A percentile compares a stretch with the other conserved stretches of the same genome.
Conservation (phyloP, 179 eudicot genomes). For the Beta macrorhiza region DNA sequence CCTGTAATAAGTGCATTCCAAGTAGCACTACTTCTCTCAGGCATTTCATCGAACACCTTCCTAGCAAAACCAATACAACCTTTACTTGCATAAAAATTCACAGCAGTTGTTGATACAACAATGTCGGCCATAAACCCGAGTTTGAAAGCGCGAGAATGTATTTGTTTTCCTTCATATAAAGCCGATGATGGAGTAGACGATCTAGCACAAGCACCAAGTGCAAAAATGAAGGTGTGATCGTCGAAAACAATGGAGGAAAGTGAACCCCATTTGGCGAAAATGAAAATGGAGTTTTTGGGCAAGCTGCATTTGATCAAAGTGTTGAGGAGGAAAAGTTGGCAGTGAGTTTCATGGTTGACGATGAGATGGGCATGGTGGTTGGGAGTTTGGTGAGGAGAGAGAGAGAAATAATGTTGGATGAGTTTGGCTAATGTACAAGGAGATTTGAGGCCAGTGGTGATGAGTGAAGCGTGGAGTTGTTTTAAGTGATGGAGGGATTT, state of each 20-base stretch:
- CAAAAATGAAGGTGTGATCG: conserved; percentile 45
- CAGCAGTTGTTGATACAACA: conserved; percentile 39
- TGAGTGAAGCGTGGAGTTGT: conserved; percentile 50
- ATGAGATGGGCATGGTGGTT: conserved; percentile 43
- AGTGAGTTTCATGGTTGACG: conserved; percentile 25
- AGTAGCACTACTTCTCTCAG: conserved; percentile 37
- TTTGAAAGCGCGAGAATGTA: conserved; percentile 43
- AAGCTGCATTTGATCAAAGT: conserved; percentile 50
- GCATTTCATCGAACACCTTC: conserved; percentile 57
- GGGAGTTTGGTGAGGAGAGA: conserved; percentile 34
- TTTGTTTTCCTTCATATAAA: conserved; percentile 49
- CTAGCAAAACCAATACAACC: conserved; percentile 30
- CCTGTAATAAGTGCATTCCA: conserved; percentile 71
- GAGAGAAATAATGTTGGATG: conserved; percentile 36
- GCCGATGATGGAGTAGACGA: conserved; percentile 27
- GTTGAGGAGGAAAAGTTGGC: conserved; percentile 38
- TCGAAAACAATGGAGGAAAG: conserved; percentile 35
- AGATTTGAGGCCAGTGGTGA: conserved; percentile 39
- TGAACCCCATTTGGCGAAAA: conserved; percentile 50
- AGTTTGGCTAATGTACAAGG: conserved; percentile 31
- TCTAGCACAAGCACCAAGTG: conserved; percentile 62
- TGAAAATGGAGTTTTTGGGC: conserved; percentile 43
- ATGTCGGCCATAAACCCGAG: conserved; percentile 35
- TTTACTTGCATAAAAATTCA: conserved; percentile 48
- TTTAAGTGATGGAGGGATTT: conserved; percentile 32